phyloP scores from a whole-genome alignment of 257 asterid species.

The Fraxinus cuspidata region DNA sequence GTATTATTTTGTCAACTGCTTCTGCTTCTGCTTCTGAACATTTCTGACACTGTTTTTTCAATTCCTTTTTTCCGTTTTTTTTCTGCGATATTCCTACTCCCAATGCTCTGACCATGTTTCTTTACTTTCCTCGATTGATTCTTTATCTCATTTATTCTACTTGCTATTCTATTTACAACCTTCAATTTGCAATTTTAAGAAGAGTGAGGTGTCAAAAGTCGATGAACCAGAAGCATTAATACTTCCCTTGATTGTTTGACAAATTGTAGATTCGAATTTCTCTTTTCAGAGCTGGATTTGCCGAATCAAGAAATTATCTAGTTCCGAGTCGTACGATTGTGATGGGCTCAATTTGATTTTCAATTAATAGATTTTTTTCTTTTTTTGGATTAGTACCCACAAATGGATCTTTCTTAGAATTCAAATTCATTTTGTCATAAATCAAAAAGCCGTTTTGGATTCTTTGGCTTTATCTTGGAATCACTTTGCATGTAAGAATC shows the following conservation, averaged over 20 bases:
- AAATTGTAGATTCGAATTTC: neutral
- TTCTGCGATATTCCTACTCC: neutral
- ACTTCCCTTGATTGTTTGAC: neutral
- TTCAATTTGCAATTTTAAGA: neutral
- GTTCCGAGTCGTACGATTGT: neutral
- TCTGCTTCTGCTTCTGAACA: neutral
- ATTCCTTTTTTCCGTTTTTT: slow-evolving; percentile 8
- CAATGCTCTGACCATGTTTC: neutral
- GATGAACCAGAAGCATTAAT: neutral
- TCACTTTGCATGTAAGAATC: neutral
- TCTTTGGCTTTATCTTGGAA: slow-evolving; percentile 1
- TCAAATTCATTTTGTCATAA: neutral
- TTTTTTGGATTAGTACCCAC: neutral
- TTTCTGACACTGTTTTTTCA: slow-evolving; percentile 20
- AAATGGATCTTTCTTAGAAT: neutral
- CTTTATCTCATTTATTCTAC: neutral
- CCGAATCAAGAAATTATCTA: neutral
- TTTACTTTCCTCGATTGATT: neutral
- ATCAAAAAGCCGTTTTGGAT: neutral
- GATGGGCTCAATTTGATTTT: neutral
- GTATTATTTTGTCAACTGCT: neutral
- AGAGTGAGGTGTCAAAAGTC: neutral
- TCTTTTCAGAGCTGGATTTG: neutral
- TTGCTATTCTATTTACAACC: no score
- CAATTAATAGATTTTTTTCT: neutral